These are phyloP conservation scores for Chrysochromulina tobinii DNA, from an alignment of 78 protist genomes.

Conservation along the genomic window DNA sequence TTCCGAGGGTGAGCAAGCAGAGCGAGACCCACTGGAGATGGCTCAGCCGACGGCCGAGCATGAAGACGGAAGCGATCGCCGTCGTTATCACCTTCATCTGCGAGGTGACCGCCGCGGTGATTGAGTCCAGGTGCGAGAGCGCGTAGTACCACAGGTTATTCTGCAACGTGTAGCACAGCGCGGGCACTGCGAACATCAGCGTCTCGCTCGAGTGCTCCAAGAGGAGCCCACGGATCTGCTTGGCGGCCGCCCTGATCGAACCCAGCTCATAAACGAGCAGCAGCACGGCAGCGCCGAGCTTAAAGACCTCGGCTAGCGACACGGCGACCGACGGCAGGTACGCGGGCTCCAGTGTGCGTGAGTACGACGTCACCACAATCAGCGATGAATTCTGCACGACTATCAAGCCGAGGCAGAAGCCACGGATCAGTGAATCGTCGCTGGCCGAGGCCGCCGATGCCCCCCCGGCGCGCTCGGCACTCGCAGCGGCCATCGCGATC, in stretches of 20 bases:
- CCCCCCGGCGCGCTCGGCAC: too few species aligned
- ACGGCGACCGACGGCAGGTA: conserved; percentile 16
- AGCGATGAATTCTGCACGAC: not conserved
- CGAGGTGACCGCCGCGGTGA: conserved; percentile 15
- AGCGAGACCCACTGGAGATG: not conserved
- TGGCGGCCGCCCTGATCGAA: not conserved
- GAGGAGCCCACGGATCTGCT: not conserved
- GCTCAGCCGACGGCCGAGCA: not conserved
- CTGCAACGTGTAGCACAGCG: conserved; percentile 15
- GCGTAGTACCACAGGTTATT: conserved; percentile 16
- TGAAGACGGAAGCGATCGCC: not conserved
- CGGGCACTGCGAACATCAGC: not conserved
- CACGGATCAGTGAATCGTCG: not conserved
- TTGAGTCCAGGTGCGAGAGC: conserved; percentile 1
- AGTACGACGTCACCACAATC: not conserved
- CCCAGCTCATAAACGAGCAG: not conserved
- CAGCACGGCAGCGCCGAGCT: not conserved
- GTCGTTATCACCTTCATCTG: conserved; percentile 12
- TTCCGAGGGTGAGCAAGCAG: not conserved
- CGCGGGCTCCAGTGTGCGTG: not conserved
- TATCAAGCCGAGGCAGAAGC: not conserved
- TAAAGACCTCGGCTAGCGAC: not conserved
- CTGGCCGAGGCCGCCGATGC: too few species aligned
- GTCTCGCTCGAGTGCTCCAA: not conserved
- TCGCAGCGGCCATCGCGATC: too few species aligned